Evolutionary conservation across 169 alveolate genomes (phyloP), one percentile per base, ranked within the genome.

Genomic region (Plasmodium sp.): DNA sequence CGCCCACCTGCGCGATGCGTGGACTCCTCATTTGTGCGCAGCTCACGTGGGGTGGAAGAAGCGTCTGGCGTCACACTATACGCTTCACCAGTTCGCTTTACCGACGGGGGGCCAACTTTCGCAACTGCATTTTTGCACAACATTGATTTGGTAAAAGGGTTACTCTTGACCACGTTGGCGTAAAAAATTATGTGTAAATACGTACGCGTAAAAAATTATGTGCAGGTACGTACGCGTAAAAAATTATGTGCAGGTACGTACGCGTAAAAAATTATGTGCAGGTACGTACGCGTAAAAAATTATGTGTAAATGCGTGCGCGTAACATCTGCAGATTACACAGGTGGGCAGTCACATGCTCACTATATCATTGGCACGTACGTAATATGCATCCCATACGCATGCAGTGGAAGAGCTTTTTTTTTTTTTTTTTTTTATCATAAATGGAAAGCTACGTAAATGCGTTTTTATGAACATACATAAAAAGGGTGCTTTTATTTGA

Each of bases 391-490:
- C 34, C 56, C 16, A 43, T 22, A 80, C 56, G 34, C 34, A 45
- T 80, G 34, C 41, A 41, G 39, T 67, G 16, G 77, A 31, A 18
- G 80, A 81, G 62, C 75, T 45, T 81, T 39, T 81, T 51, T 45
- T 45, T 45, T 45, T 48, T 48, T 48, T 62, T 62, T 22, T 67
- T 67, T 27, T 67, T 22, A 31, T 31, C 56, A 18, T 22, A 18
- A 27, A 45, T 81, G 54, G 10, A 39, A 51, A 54, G 22, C 14
- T 81, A 9, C 34, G 88, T 71, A 67, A 39, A 36, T 67, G 84
- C 48, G 67, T 54, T 84, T 67, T 84, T 84, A 84, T 84, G 82
- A 71, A 71, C 92, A 71, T 71, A 84, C 81, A 54, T 84, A 84
- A 84, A 84, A 71, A 84, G n/a, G 72, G 75, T 41, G 51, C 77